These are phyloP conservation scores for Clonostachys rhizophaga DNA, from an alignment of 2,329 filamentous ascomycete species.

Conservation along the genomic window DNA sequence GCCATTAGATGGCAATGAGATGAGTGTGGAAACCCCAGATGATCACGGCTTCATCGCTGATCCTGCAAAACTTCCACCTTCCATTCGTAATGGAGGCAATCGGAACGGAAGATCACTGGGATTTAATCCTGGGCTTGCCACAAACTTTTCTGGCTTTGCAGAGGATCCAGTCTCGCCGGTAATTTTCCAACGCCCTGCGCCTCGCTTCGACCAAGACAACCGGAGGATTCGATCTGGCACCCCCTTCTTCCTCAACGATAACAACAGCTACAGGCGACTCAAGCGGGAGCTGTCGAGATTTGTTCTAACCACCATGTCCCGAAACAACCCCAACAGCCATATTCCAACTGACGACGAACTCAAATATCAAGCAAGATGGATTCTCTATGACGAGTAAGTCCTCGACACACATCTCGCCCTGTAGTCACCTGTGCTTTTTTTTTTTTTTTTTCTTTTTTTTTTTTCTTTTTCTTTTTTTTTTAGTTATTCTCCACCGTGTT, in stretches of 20 bases:
- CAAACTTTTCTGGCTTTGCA: too few relatives aligned
- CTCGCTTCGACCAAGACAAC: neutral
- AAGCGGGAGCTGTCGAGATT: constrained; percentile 11
- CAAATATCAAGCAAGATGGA: constrained; percentile 19
- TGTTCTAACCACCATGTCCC: constrained; percentile 14
- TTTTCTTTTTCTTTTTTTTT: neutral
- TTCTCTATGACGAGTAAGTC: constrained; percentile 18
- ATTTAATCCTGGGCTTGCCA: too few relatives aligned
- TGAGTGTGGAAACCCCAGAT: too few relatives aligned
- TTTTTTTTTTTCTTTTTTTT: too few relatives aligned
- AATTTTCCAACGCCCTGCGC: constrained; percentile 8
- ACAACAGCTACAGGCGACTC: constrained; percentile 10
- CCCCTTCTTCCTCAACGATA: constrained; percentile 8
- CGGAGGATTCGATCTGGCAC: neutral
- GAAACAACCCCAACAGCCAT: constrained; percentile 12
- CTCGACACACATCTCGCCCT: too few relatives aligned
- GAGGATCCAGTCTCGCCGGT: too few relatives aligned
- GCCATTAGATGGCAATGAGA: too few relatives aligned
- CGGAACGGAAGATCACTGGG: too few relatives aligned
- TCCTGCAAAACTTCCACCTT: too few relatives aligned
- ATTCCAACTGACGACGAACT: constrained; percentile 25
- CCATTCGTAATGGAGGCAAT: too few relatives aligned
- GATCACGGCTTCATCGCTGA: too few relatives aligned
- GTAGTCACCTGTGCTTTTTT: neutral
- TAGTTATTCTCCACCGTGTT: neutral